These are phyloP conservation scores for Ceratobasidium sp. DNA, from an alignment of 1,284 basidiomycete genomes.

Conservation along the genomic window DNA sequence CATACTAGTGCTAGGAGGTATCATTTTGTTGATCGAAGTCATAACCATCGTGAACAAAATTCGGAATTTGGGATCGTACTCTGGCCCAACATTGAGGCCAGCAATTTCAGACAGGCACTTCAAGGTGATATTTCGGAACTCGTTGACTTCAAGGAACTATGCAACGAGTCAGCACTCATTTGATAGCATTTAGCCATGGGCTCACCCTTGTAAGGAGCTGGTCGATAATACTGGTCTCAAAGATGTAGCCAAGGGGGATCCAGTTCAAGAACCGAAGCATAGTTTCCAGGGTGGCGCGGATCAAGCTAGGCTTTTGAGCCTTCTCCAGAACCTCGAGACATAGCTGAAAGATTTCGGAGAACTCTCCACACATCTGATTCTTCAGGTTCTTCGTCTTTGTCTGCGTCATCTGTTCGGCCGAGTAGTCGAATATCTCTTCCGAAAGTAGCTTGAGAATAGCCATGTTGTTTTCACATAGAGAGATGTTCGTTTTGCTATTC, in stretches of 20 bases:
- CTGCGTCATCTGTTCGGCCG: slow-evolving; percentile 98
- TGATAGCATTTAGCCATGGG: slow-evolving; percentile 51
- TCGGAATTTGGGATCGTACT: slow-evolving; percentile 98
- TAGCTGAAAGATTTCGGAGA: slow-evolving; percentile 95
- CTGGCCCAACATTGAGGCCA: slow-evolving; percentile 92
- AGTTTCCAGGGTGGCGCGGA: slow-evolving; percentile 96
- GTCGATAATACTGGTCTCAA: slow-evolving; percentile 98
- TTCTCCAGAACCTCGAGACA: slow-evolving; percentile 97
- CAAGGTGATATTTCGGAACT: slow-evolving; percentile 97
- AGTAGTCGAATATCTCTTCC: slow-evolving; percentile 99
- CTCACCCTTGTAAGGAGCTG: slow-evolving; percentile 88
- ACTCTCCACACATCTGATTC: slow-evolving; percentile 97
- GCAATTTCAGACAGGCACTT: slow-evolving; percentile 99
- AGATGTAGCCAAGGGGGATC: slow-evolving; percentile 99
- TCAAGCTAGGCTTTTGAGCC: slow-evolving; percentile 96
- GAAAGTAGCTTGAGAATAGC: slow-evolving; percentile 97
- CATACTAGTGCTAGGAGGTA: slow-evolving; percentile 89
- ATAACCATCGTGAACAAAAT: slow-evolving; percentile 98
- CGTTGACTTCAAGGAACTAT: slow-evolving; percentile 95
- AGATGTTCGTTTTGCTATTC: slow-evolving; percentile 95
- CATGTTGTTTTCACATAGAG: slow-evolving; percentile 99
- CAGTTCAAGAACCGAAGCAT: slow-evolving; percentile 97
- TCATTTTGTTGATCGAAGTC: slow-evolving; percentile 96
- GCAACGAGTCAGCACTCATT: slow-evolving; percentile 8
- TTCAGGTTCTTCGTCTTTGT: slow-evolving; percentile 98